Percentiles rank a stretch among this genome's conserved stretches.
Conservation (phyloP, 108 stramenopile species). For the Mediolabrus comicus region DNA sequence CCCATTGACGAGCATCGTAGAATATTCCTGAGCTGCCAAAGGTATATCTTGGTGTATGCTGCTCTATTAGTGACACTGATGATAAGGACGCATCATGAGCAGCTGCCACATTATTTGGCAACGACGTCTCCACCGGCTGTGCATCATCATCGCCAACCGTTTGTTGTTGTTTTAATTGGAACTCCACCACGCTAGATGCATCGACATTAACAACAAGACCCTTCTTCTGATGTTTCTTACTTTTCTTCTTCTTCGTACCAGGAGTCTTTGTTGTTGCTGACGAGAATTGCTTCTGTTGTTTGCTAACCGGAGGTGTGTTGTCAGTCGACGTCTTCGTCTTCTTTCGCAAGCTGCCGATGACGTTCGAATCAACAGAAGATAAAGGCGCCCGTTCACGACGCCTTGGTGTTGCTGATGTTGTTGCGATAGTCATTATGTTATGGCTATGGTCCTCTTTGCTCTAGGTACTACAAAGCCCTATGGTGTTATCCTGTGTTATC, state of each 20-base stretch:
- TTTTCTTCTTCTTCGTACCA: not conserved
- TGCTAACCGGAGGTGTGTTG: not conserved
- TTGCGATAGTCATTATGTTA: too few species aligned
- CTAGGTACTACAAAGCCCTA: too few species aligned
- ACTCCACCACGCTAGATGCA: too few species aligned
- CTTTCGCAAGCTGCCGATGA: not conserved
- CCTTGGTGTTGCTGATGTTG: not conserved
- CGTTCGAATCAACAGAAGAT: not conserved
- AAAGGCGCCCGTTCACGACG: not conserved
- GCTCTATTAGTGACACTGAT: not conserved
- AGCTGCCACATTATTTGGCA: not conserved
- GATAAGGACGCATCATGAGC: not conserved
- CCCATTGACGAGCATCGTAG: slow-evolving; percentile 48
- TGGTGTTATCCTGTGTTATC: too few species aligned
- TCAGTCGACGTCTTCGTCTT: too few species aligned
- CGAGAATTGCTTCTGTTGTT: not conserved
- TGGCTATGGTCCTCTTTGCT: too few species aligned
- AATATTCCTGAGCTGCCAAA: not conserved
- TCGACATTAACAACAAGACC: not conserved
- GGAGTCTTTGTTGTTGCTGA: not conserved
- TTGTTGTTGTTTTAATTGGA: not conserved
- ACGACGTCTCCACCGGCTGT: not conserved
- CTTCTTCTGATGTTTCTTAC: not conserved
- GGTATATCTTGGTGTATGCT: not conserved
- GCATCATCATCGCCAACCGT: not conserved